Evolutionary conservation across 2,329 filamentous ascomycete genomes (phyloP).

Genomic region (Alternaria triticina): DNA sequence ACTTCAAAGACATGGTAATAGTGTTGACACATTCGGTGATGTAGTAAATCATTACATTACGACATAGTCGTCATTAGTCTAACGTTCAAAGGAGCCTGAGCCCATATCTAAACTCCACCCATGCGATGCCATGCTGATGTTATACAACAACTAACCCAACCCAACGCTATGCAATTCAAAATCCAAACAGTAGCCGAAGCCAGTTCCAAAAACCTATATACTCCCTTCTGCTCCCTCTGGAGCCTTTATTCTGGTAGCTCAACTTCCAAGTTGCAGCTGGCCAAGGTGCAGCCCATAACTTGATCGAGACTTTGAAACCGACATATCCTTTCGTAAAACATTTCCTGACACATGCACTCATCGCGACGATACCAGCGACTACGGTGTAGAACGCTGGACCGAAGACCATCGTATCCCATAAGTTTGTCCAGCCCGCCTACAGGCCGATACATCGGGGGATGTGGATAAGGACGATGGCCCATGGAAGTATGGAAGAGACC

Average conservation of each 20-base stretch:
- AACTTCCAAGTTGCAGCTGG: constrained; percentile 10
- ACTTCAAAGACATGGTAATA: accelerated
- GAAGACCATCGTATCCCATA: constrained; percentile 3
- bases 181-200: not conserved
- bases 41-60: constrained; percentile 1
- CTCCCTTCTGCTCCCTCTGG: not conserved
- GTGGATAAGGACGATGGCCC: constrained; percentile 7
- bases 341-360: constrained; percentile 1
- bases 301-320: constrained; percentile 19
- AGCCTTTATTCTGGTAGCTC: constrained; percentile 7
- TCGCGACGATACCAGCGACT: constrained; percentile 1
- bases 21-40: accelerated
- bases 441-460: constrained; percentile 1
- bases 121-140: not conserved
- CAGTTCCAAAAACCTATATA: not conserved
- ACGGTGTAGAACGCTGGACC: constrained; percentile 8
- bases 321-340: constrained; percentile 8
- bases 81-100: not conserved
- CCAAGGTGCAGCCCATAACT: constrained; percentile 15
- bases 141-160: not conserved
- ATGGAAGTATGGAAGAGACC: constrained; percentile 5
- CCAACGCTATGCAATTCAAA: constrained; percentile 13
- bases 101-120: not conserved
- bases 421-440: constrained; percentile 6
- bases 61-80: constrained; percentile 8